Evolutionary conservation across 371 early-diverging fungal genomes (phyloP).

Genomic region (Haplosporangium sp.): DNA sequence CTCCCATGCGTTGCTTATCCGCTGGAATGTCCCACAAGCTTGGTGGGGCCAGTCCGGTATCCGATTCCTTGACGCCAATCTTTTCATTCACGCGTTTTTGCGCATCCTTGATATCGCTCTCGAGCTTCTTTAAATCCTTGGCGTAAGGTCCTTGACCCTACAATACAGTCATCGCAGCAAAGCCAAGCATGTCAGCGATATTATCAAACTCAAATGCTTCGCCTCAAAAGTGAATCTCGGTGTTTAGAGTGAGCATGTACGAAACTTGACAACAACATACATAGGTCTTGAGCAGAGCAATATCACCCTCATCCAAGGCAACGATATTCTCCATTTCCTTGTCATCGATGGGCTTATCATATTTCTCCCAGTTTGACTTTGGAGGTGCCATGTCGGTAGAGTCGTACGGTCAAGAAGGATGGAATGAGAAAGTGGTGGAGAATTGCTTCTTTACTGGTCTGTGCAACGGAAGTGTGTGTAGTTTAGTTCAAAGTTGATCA

Average conservation of each 20-base stretch:
- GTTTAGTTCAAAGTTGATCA: too few species aligned
- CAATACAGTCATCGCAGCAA: not conserved
- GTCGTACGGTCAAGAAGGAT: not conserved
- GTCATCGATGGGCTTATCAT: slow-evolving; percentile 84
- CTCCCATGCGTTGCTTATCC: slow-evolving; percentile 96
- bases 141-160: slow-evolving; percentile 98
- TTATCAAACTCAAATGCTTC: not conserved
- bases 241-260: not conserved
- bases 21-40: slow-evolving; percentile 99
- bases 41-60: slow-evolving; percentile 99
- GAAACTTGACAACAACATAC: slow-evolving; percentile 56
- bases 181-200: not conserved
- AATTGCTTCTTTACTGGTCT: too few species aligned
- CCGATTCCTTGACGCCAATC: slow-evolving; percentile 99
- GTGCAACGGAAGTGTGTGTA: too few species aligned
- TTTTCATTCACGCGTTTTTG: slow-evolving; percentile 98
- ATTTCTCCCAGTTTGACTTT: slow-evolving; percentile 96
- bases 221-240: not conserved
- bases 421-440: not conserved
- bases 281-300: slow-evolving; percentile 93
- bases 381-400: slow-evolving; percentile 62
- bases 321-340: slow-evolving; percentile 91
- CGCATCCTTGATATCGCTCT: slow-evolving; percentile 92
- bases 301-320: slow-evolving; percentile 97
- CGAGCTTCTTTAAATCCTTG: slow-evolving; percentile 90